Base-by-base conservation (phyloP, 2,329 filamentous ascomycete species). In the Phaeosphaeriaceae sp. region DNA sequence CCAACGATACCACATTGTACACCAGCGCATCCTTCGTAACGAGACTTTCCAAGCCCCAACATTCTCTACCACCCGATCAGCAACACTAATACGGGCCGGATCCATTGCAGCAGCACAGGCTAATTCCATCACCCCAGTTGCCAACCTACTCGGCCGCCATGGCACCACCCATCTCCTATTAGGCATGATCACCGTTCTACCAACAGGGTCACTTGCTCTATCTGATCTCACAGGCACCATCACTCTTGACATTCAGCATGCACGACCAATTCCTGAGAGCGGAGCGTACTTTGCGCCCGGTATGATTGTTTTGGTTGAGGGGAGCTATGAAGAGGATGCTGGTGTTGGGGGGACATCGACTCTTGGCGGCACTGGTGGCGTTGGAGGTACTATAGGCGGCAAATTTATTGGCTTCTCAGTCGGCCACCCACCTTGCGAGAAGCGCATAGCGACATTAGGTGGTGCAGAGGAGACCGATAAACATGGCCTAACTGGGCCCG, bases 261-360 rank as follows among this genome's bases (percentile, higher is more conserved):
- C 93, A 0, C 85, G 87, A 17, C 85, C 89, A 12, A 87, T 97
- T 46, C 92, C 92, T 0, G 87, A 91, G 52, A 87, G 93, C 66
- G 91, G 90, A 18, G 88, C 90, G 3, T 99, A 92, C 88, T 97
- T 97, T 67, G 86, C 88, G 4, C 92, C 94, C 0, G 95, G 95
- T 3, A 97, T 97, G 92, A 89, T 99, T 39, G 89, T 97, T 3
- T 81, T 99, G 0, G 85, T 97, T 0, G 94, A 99, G 64, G 94
- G 94, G 6, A 86, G 93, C n/a, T 99, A 99, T 67, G 92, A 96
- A 70, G 94, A 97, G 71, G 92, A 96, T 13, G 87, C 86, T 16
- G 86, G 84, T 16, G 16, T 33, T 0, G 23, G 23, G 11, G 71
- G 68, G 16, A 71, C 83, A 0, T 71, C 70, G 33, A 72, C 74